phyloP scores from a whole-genome alignment of 1,139 yeast species.

The Lodderomyces metapsilosis region DNA sequence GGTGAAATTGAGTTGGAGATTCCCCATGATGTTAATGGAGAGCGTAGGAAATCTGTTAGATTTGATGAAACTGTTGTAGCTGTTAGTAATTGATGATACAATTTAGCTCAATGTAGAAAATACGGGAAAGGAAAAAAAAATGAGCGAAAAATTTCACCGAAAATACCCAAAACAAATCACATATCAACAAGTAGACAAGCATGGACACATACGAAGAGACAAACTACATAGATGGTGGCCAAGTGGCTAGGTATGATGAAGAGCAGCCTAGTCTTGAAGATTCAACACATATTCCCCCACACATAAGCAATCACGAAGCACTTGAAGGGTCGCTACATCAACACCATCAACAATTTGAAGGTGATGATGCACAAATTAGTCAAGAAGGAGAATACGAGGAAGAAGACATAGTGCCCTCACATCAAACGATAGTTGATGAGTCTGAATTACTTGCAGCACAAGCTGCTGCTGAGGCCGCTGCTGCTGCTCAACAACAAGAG shows the following conservation, averaged over 20 bases:
- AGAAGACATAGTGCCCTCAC: slow-evolving; percentile 1
- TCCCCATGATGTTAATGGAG: slow-evolving; percentile 37
- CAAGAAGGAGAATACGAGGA: slow-evolving; percentile 4
- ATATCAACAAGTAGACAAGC: neutral
- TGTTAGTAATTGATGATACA: slow-evolving; percentile 17
- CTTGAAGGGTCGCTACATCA: slow-evolving; percentile 4
- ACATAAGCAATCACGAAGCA: slow-evolving; percentile 1
- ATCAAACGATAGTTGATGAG: slow-evolving; percentile 16
- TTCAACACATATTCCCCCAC: slow-evolving; percentile 4
- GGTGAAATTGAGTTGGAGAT: slow-evolving; percentile 49
- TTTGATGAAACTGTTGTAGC: slow-evolving; percentile 61
- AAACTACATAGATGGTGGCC: slow-evolving; percentile 9
- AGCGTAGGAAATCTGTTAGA: slow-evolving; percentile 69
- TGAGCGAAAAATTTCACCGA: neutral
- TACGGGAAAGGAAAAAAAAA: slow-evolving; percentile 3
- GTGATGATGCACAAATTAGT: neutral
- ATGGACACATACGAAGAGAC: slow-evolving; percentile 6
- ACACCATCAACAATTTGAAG: neutral
- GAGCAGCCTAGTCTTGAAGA: slow-evolving; percentile 4
- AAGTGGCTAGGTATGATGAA: slow-evolving; percentile 7
- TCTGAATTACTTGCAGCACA: slow-evolving; percentile 43
- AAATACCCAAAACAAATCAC: neutral
- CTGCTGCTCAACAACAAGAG: slow-evolving; percentile 44
- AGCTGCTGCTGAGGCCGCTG: slow-evolving; percentile 52
- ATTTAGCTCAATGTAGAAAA: neutral